phyloP scores from a whole-genome alignment of 1,139 yeast species.

The Debaryomyces sp. region DNA sequence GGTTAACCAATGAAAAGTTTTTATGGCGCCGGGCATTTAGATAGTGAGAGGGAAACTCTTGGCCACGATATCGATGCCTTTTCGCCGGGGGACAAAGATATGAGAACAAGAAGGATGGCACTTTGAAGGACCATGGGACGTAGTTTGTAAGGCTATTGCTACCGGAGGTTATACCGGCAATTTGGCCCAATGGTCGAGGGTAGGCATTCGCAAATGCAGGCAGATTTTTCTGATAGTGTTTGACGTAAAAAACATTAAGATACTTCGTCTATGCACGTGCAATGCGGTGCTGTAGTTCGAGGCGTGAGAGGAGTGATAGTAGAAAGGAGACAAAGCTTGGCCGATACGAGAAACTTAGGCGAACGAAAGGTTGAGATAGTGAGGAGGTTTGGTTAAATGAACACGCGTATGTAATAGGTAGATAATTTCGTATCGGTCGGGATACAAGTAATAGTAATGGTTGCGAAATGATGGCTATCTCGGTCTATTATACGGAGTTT shows the following conservation, averaged over 20 bases:
- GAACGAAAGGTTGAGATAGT: not conserved
- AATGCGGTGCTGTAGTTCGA: not conserved
- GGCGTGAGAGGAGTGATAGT: not conserved
- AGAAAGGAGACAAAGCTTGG: not conserved
- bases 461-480: not conserved
- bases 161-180: not conserved
- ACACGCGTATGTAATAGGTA: not conserved
- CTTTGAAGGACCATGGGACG: not conserved
- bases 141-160: not conserved
- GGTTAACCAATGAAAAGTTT: not conserved
- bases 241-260: not conserved
- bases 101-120: not conserved
- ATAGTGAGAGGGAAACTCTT: not conserved
- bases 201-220: not conserved
- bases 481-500: not conserved
- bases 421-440: not conserved
- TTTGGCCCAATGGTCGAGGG: not conserved
- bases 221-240: slow-evolving; percentile 1
- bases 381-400: not conserved
- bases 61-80: not conserved
- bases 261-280: slow-evolving; percentile 1
- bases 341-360: not conserved
- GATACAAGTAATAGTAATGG: not conserved
- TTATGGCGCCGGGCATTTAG: not conserved
- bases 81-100: not conserved